Evolutionary conservation across 331 rosid genomes (phyloP), one percentile per base, ranked within the genome.

Genomic region (Pyrus hybrid): DNA sequence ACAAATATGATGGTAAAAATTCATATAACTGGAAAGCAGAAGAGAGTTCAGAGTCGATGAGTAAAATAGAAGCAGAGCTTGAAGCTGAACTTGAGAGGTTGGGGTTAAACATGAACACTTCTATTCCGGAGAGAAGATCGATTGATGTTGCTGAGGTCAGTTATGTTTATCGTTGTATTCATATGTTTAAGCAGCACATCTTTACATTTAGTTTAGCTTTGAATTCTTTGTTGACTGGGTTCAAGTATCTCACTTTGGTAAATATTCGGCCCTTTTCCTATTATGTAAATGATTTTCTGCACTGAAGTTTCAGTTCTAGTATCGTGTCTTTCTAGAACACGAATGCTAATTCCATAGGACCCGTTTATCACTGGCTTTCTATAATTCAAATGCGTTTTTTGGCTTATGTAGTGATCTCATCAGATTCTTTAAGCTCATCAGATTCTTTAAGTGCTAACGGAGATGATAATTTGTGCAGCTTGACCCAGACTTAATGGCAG

Each of bases 51-150:
- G 91, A 85, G 41, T 76, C 82, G 32, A 80, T 91, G 79, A 87
- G 90, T 74, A 85, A 89, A 91, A 93, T 93, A 45, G 98, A 91
- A 77, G 98, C 97, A 2, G 98, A 93, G 84, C 98, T 93, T 83
- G 98, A 93, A 86, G 98, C 90, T 23, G 98, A 93, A 84, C 91
- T 93, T 25, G 97, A 86, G 87, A 86, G 93, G 73, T 75, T 93
- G 82, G 97, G 91, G 67, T 74, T 93, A 62, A 81, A 73, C 75
- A 75, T 89, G 85, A 84, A 73, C 76, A 58, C 81, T n/a, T 70
- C 81, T 69, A 73, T 78, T 81, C 62, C 70, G 54, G 83, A 77
- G 47, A 74, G 83, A 81, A 85, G 73, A 62, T 68, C 77, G 49
- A 76, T 88, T 4, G 92, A 80, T 69, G 80, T 86, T 70, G 83